A percentile compares a stretch with the other conserved stretches of the same genome.
These are phyloP conservation scores for Discostella pseudostelligera DNA, from an alignment of 108 stramenopile genomes.

Conservation along the genomic window DNA sequence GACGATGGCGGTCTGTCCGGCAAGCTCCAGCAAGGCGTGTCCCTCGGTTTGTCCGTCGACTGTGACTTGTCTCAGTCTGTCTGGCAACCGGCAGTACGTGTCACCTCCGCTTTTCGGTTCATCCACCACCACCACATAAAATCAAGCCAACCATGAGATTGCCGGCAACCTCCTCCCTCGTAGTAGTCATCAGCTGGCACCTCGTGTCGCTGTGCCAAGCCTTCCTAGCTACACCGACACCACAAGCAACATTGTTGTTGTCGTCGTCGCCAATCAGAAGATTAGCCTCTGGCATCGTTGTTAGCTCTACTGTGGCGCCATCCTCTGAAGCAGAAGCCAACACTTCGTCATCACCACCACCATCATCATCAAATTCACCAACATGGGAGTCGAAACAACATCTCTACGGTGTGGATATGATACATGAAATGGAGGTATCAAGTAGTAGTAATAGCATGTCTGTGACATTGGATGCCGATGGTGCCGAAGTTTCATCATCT, in stretches of 20 bases:
- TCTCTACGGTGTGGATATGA: constrained; percentile 30
- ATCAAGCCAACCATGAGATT: not conserved
- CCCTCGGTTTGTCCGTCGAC: no score
- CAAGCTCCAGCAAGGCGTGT: no score
- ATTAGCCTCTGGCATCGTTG: no score
- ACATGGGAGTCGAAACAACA: constrained; percentile 36
- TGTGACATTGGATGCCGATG: constrained; percentile 19
- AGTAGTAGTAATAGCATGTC: not conserved
- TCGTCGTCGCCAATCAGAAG: no score
- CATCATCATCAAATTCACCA: constrained; percentile 1
- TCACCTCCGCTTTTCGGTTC: no score
- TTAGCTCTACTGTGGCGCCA: no score
- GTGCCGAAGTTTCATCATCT: not conserved
- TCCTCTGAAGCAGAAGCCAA: no score
- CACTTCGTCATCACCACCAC: not conserved
- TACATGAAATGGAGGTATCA: not conserved
- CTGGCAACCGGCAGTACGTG: no score
- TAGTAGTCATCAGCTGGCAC: not conserved
- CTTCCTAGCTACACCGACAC: not conserved
- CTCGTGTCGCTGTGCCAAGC: not conserved
- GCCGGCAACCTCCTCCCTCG: not conserved
- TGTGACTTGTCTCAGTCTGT: no score
- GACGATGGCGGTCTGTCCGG: no score
- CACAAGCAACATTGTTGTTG: not conserved
- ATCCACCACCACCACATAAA: no score